Conservation (phyloP, 345 rosid genomes). For the Corymbia maculata region DNA sequence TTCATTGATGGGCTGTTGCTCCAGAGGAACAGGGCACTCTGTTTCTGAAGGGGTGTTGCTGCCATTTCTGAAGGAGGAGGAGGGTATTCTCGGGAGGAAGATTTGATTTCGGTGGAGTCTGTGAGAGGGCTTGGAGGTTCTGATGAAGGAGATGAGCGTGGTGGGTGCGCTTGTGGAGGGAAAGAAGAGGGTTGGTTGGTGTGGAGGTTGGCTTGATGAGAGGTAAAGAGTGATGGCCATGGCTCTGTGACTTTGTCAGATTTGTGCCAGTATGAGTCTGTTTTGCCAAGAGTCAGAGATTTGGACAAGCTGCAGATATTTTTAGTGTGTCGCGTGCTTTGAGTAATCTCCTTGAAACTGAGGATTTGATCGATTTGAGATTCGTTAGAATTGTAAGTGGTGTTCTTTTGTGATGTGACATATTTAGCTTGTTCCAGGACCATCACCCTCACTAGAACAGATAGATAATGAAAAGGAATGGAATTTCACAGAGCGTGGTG, state of each 20-base stretch:
- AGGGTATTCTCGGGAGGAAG: background rate
- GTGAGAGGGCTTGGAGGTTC: background rate
- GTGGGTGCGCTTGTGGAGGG: background rate
- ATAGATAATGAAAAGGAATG: background rate
- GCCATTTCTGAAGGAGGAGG: slow-evolving; percentile 29
- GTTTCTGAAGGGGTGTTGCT: slow-evolving; percentile 55
- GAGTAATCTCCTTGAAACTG: background rate
- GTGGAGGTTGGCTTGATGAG: background rate
- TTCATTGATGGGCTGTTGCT: slow-evolving; percentile 85
- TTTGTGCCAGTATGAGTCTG: background rate
- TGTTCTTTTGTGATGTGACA: background rate
- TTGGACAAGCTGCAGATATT: background rate
- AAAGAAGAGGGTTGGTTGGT: background rate
- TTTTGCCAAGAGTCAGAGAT: background rate
- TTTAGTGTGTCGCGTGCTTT: background rate
- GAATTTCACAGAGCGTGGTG: background rate
- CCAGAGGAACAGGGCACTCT: slow-evolving; percentile 78
- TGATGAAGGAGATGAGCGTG: slow-evolving; percentile 1
- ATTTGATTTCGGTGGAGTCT: background rate
- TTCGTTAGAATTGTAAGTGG: background rate
- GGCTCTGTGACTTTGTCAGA: background rate
- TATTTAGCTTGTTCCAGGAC: background rate
- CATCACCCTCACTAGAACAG: background rate
- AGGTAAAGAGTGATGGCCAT: background rate
- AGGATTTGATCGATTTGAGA: background rate